Evolutionary conservation across 2,329 filamentous ascomycete species (phyloP), one percentile per base, ranked within the genome.

Genomic region (Exophiala bonariae): DNA sequence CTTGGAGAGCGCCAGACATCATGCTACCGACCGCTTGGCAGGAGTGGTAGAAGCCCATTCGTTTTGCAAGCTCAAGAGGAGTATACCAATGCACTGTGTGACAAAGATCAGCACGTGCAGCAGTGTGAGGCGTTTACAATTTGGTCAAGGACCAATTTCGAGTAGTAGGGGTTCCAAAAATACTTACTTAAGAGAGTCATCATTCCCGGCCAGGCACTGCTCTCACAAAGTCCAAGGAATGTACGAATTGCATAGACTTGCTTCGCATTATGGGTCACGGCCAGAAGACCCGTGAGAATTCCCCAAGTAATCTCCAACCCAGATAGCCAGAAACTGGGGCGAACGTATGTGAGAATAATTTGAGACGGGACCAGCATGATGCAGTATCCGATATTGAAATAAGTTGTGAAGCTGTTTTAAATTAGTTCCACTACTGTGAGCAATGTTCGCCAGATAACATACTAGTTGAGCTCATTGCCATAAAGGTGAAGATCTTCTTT

Each of bases 381-480:
- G 41, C 65, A 66, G 49, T 71, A 71, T 1, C 65, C 65, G n/a
- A 65, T 61, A 44, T 69, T 71, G 47, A 70, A 67, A 31, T 65
- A 66, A 4, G 68, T 70, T 1, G 65, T 69, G 53, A 70, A 70
- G 51, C 23, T 26, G 11, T 26, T 26, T 26, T 26, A 26, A 26
- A 6, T 26, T 26, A 26, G 23, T 11, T n/a, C n/a, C n/a, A n/a
- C n/a, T n/a, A n/a, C n/a, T n/a, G 11, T 26, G 23, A 6, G 11
- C 23, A 26, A 26, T 26, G 6, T 11, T 26, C 23, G 6, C 23
- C 6, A 26, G 23, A 6, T 11, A 26, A 26, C 23, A 26, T 26
- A 26, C 23, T 49, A 72, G 35, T 78, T 79, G 40, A 78, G 63
- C 46, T 80, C 66, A 52, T 79, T 79, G 1, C 70, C 69, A 33